Percentiles rank a stretch among this genome's conserved stretches.
phyloP scores from a whole-genome alignment of 768 basidiomycete species.

The Daedalea quercina region DNA sequence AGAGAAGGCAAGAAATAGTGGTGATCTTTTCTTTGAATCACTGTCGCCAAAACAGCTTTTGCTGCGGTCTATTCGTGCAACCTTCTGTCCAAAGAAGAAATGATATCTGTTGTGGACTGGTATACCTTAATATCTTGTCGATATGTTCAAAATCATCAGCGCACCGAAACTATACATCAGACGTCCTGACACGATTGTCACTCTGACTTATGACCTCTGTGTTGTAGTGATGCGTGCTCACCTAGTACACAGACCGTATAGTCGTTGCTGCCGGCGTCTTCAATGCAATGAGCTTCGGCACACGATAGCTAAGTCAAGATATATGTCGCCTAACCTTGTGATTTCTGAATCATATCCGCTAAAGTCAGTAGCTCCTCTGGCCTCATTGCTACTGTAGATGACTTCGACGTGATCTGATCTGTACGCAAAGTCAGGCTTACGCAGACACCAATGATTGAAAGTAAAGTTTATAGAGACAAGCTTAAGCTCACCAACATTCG shows the following conservation, averaged over 20 bases:
- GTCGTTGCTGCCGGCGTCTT: neutral
- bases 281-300: neutral
- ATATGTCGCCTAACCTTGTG: slow-evolving; percentile 11
- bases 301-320: no score
- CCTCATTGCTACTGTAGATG: slow-evolving; percentile 10
- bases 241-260: slow-evolving; percentile 3
- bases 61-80: slow-evolving; percentile 40
- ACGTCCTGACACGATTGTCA: slow-evolving; percentile 23
- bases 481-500: slow-evolving; percentile 33
- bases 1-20: slow-evolving; percentile 15
- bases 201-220: neutral
- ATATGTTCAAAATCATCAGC: neutral
- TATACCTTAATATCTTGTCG: neutral
- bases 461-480: neutral
- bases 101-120: slow-evolving; percentile 30
- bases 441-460: neutral
- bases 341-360: slow-evolving; percentile 4
- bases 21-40: slow-evolving; percentile 4
- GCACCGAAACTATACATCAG: slow-evolving; percentile 38
- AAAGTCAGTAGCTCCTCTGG: slow-evolving; percentile 11
- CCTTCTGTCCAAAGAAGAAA: slow-evolving; percentile 40
- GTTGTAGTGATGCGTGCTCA: neutral
- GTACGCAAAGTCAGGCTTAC: neutral
- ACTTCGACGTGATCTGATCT: slow-evolving; percentile 12
- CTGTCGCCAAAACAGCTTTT: slow-evolving; percentile 27